Conservation (phyloP, 176 grass and related monocot species). For the Musa acuminata region DNA sequence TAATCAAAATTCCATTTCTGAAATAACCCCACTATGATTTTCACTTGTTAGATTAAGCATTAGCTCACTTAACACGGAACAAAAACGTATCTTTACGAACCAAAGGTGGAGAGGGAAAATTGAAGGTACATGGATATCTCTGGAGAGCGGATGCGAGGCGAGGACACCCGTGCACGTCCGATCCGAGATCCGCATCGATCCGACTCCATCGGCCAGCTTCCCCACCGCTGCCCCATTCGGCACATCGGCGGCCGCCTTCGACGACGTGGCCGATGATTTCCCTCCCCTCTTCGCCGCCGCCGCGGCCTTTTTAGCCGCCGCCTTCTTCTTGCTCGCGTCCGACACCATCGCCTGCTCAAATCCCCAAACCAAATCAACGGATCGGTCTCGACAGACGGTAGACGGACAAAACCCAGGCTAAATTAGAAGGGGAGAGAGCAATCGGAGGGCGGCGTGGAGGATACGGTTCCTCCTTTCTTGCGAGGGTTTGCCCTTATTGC, state of each 20-base stretch:
- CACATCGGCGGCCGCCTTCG: constrained; percentile 20
- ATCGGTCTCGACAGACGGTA: no score
- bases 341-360: constrained; percentile 55
- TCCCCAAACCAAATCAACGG: not conserved
- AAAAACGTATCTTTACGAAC: not conserved
- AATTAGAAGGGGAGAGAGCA: no score
- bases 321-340: constrained; percentile 96
- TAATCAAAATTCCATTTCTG: not conserved
- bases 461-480: no score
- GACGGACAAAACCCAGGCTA: no score
- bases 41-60: not conserved
- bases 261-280: constrained; percentile 40
- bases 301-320: constrained; percentile 72
- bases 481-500: no score
- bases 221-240: constrained; percentile 18
- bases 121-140: constrained; percentile 69
- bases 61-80: not conserved
- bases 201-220: constrained; percentile 39
- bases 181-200: constrained; percentile 51
- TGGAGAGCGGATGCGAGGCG: constrained; percentile 76
- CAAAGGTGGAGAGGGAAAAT: not conserved
- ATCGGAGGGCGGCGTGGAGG: no score
- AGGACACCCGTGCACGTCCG: constrained; percentile 86
- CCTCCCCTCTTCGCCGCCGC: constrained; percentile 84
- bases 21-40: not conserved